phyloP scores from a whole-genome alignment of 768 basidiomycete genomes.

The Boletus edulis region DNA sequence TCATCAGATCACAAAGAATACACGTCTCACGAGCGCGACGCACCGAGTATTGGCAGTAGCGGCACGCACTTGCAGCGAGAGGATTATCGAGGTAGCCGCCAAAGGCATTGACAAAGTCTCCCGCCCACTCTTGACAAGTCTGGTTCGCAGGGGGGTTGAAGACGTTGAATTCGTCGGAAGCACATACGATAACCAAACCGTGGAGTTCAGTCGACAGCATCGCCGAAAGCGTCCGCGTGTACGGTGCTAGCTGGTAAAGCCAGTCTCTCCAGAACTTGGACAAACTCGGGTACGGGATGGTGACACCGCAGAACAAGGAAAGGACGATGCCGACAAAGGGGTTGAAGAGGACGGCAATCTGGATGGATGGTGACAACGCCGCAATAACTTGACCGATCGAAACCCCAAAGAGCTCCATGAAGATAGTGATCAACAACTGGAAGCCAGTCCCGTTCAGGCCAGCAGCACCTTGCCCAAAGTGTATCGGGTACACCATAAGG shows the following conservation, averaged over 20 bases:
- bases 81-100: constrained; percentile 79
- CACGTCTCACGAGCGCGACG: constrained; percentile 5
- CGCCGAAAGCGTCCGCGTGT: constrained; percentile 66
- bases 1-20: not conserved
- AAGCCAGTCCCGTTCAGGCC: constrained; percentile 67
- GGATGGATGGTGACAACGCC: constrained; percentile 72
- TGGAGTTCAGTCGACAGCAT: constrained; percentile 79
- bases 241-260: constrained; percentile 72
- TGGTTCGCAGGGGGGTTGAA: constrained; percentile 76
- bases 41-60: constrained; percentile 66
- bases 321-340: constrained; percentile 69
- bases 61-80: constrained; percentile 56
- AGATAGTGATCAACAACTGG: constrained; percentile 65
- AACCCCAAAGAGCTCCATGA: constrained; percentile 73
- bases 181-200: constrained; percentile 63
- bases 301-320: constrained; percentile 77
- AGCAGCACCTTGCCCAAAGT: constrained; percentile 60
- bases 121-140: constrained; percentile 70
- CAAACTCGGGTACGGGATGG: constrained; percentile 65
- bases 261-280: constrained; percentile 72
- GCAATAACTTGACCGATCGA: constrained; percentile 73
- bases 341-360: constrained; percentile 78
- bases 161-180: constrained; percentile 61
- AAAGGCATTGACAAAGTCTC: constrained; percentile 54
- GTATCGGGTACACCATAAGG: constrained; percentile 69